Conservation (phyloP, 768 basidiomycete genomes). For the Kwoniella bestiolae region DNA sequence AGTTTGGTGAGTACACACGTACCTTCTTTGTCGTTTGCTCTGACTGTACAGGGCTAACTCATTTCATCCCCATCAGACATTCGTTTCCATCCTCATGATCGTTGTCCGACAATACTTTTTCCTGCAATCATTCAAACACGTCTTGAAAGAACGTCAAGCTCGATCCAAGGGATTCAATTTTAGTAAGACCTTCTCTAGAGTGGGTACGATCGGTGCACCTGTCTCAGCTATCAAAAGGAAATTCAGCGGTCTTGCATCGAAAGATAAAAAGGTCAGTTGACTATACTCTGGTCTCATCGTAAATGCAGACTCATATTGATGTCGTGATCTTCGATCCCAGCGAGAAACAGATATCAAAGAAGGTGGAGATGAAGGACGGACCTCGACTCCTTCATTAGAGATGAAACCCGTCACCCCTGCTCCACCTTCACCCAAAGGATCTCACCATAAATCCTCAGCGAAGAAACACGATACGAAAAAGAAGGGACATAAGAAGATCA, state of each 20-base stretch:
- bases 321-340: background rate
- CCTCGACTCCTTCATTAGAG: slow-evolving; percentile 30
- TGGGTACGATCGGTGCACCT: slow-evolving; percentile 27
- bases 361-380: slow-evolving; percentile 5
- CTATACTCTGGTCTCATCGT: too few relatives aligned
- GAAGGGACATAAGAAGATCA: slow-evolving; percentile 37
- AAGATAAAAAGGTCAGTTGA: slow-evolving; percentile 17
- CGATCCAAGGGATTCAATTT: slow-evolving; percentile 31
- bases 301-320: too few relatives aligned
- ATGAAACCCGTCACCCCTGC: slow-evolving; percentile 26
- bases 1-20: slow-evolving; percentile 38
- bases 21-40: background rate
- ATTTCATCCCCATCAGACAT: slow-evolving; percentile 24
- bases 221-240: slow-evolving; percentile 31
- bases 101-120: slow-evolving; percentile 56
- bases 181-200: slow-evolving; percentile 38
- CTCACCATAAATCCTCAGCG: background rate
- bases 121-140: slow-evolving; percentile 50
- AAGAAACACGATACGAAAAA: slow-evolving; percentile 28
- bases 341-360: background rate
- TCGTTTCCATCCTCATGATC: slow-evolving; percentile 56
- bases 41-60: too few relatives aligned
- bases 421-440: slow-evolving; percentile 16
- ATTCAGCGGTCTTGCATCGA: slow-evolving; percentile 30
- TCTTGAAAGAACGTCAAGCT: slow-evolving; percentile 44